Conservation (phyloP, 352 stramenopile genomes). For the Phytophthora citrophthora region DNA sequence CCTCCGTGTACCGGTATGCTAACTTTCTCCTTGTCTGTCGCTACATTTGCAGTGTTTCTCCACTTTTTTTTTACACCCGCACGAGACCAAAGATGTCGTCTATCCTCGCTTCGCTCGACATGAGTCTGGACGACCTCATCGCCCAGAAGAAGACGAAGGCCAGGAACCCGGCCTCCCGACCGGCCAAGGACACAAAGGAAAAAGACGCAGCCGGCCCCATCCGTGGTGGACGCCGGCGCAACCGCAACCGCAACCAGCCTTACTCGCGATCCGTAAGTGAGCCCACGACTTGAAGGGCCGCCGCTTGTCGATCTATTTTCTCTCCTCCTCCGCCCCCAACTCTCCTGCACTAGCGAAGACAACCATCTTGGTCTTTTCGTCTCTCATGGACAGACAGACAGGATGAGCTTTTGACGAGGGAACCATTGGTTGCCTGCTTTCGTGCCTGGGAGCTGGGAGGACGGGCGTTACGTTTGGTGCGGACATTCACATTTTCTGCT, state of each 20-base stretch:
- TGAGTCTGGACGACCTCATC: conserved; percentile 88
- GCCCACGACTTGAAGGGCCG: conserved; percentile 27
- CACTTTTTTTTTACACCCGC: background rate
- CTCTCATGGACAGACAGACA: conserved; percentile 3
- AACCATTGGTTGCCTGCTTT: conserved; percentile 23
- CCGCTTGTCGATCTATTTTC: conserved; percentile 28
- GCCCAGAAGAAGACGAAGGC: conserved; percentile 73
- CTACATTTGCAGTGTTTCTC: conserved; percentile 3
- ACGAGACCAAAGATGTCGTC: conserved; percentile 60
- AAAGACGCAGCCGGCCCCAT: conserved; percentile 54
- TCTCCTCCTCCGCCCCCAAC: conserved; percentile 1
- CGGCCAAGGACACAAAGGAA: conserved; percentile 42
- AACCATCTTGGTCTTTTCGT: conserved; percentile 11
- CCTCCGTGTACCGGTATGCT: background rate
- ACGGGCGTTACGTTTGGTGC: conserved; percentile 32
- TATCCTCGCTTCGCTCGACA: conserved; percentile 83
- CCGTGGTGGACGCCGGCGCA: conserved; percentile 43
- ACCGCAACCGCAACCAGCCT: conserved; percentile 62
- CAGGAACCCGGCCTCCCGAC: conserved; percentile 54
- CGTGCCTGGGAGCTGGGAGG: conserved; percentile 20
- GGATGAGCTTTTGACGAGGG: conserved; percentile 4
- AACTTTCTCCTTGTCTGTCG: background rate
- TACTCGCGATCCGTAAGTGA: conserved; percentile 80
- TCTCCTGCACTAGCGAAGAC: conserved; percentile 24
- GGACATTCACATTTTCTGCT: conserved; percentile 39